phyloP scores from a whole-genome alignment of 2,329 filamentous ascomycete genomes.

The Daldinia sp. region DNA sequence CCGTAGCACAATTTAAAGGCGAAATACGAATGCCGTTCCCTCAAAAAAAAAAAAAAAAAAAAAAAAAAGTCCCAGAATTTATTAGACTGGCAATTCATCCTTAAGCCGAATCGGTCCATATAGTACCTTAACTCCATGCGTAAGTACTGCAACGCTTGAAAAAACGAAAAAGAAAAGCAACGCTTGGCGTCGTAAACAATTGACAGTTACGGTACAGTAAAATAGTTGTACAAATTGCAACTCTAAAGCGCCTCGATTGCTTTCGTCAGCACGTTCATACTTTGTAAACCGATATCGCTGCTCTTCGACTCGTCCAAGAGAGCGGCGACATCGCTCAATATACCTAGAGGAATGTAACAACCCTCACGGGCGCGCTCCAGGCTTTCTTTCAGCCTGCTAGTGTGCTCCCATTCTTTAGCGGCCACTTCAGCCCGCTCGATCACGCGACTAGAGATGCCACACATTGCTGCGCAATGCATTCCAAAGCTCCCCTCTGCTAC shows the following conservation, averaged over 20 bases:
- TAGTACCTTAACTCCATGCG: conserved; percentile 16
- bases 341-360: conserved; percentile 82
- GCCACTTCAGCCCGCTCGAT: conserved; percentile 89
- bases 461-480: conserved; percentile 99
- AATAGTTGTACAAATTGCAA: background rate
- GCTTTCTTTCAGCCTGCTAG: conserved; percentile 86
- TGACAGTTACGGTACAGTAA: conserved; percentile 12
- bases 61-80: background rate
- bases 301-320: conserved; percentile 67
- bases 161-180: too few species aligned
- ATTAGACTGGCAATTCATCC: background rate
- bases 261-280: conserved; percentile 66
- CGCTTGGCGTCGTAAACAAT: background rate
- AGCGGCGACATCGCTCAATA: conserved; percentile 87
- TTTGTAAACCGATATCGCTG: conserved; percentile 58
- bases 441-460: conserved; percentile 83
- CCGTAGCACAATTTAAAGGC: background rate
- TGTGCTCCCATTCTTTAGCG: conserved; percentile 94
- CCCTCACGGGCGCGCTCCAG: conserved; percentile 81
- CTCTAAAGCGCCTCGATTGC: conserved; percentile 66
- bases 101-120: background rate
- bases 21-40: background rate
- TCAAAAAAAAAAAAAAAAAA: background rate
- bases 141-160: conserved; percentile 3
- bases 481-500: conserved; percentile 97